Percentiles rank a stretch among this genome's conserved stretches.
Conservation (phyloP, 164 flowering plant species). For the Sedum album region DNA sequence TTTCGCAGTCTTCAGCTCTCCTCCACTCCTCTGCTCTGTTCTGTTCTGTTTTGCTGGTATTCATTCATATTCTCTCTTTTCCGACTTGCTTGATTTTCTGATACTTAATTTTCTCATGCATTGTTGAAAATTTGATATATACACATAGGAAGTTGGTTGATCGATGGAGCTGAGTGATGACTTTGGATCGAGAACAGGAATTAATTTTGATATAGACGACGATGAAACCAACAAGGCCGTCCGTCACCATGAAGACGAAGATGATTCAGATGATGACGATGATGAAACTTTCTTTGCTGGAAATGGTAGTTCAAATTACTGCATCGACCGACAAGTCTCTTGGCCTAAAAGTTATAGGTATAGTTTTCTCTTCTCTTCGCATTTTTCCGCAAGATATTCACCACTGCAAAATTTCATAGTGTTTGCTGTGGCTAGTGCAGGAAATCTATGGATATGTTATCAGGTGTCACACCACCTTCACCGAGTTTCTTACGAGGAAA, state of each 20-base stretch:
- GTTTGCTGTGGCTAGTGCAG: not conserved
- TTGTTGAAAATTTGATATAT: too few relatives aligned
- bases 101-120: too few relatives aligned
- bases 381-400: not conserved
- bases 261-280: not conserved
- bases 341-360: constrained; percentile 3
- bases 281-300: not conserved
- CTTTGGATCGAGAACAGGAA: not conserved
- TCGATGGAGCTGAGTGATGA: not conserved
- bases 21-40: too few relatives aligned
- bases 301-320: not conserved
- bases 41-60: too few relatives aligned
- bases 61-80: too few relatives aligned
- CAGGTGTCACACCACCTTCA: constrained; percentile 1
- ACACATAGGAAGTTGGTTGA: too few relatives aligned
- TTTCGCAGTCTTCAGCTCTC: too few relatives aligned
- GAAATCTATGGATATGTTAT: constrained; percentile 9
- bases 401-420: not conserved
- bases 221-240: too few relatives aligned
- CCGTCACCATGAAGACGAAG: too few relatives aligned
- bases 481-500: not conserved
- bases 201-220: not conserved
- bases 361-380: too few relatives aligned
- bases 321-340: not conserved
- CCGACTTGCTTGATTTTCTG: too few relatives aligned